Percentiles rank a stretch among this genome's conserved stretches.
phyloP scores from a whole-genome alignment of 2,329 filamentous ascomycete genomes.

The Madurella mycetomatis region DNA sequence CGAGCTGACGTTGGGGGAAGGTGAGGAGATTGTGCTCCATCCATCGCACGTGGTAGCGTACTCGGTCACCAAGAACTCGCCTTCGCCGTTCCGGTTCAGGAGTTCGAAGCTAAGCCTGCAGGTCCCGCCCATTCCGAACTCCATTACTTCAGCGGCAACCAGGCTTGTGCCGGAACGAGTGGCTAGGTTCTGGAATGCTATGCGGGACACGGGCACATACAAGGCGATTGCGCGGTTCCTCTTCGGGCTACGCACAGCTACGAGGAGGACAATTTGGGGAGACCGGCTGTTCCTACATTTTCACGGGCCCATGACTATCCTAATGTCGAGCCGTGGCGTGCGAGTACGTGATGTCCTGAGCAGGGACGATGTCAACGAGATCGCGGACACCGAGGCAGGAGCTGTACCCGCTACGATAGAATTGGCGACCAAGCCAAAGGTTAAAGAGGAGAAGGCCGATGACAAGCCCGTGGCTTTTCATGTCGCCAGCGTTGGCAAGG shows the following conservation, averaged over 20 bases:
- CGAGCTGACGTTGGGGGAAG: constrained; percentile 71
- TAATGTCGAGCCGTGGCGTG: constrained; percentile 83
- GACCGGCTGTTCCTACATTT: constrained; percentile 91
- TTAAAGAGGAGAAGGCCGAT: constrained; percentile 22
- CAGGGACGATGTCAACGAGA: constrained; percentile 77
- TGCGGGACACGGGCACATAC: constrained; percentile 70
- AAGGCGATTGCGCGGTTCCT: constrained; percentile 60
- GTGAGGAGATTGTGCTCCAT: constrained; percentile 87
- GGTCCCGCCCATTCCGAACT: constrained; percentile 59
- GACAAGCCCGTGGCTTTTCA: constrained; percentile 44
- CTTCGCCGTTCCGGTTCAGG: constrained; percentile 82
- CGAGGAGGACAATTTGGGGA: constrained; percentile 83
- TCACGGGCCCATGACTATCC: constrained; percentile 75
- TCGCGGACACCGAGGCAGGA: constrained; percentile 77
- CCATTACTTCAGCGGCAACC: constrained; percentile 29
- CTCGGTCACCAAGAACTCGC: constrained; percentile 66
- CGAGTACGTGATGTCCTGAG: constrained; percentile 74
- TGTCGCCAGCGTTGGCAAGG: constrained; percentile 52
- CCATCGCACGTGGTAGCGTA: constrained; percentile 92
- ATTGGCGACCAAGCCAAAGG: constrained; percentile 37
- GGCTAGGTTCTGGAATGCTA: constrained; percentile 65
- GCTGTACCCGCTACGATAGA: constrained; percentile 57
- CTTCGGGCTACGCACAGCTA: constrained; percentile 69
- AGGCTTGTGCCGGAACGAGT: constrained; percentile 56
- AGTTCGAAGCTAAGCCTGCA: constrained; percentile 72